phyloP scores from a whole-genome alignment of 805 yeast genomes.

The Diddensiella caesifluorescens region DNA sequence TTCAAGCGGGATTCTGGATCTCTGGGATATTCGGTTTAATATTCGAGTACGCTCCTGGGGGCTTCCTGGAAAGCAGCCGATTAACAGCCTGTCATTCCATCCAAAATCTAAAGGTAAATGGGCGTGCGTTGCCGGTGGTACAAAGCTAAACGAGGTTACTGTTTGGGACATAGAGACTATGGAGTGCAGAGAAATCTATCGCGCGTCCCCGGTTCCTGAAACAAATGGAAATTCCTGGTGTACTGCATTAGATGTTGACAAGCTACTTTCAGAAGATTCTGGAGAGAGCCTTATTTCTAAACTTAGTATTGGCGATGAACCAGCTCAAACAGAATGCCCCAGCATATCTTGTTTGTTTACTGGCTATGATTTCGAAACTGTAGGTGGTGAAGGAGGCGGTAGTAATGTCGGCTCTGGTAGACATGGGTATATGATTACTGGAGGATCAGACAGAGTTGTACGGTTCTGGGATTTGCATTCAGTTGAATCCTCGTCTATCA shows the following conservation, averaged over 20 bases:
- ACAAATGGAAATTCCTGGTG: constrained; percentile 12
- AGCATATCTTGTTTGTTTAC: neutral
- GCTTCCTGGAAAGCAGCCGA: constrained; percentile 44
- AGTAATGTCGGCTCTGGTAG: constrained; percentile 1
- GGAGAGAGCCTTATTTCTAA: neutral
- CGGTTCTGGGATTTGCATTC: constrained; percentile 35
- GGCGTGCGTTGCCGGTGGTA: constrained; percentile 64
- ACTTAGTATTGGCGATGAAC: constrained; percentile 2
- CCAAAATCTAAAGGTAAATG: constrained; percentile 42
- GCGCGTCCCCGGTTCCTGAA: constrained; percentile 22
- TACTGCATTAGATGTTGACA: constrained; percentile 12
- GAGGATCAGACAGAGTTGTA: constrained; percentile 30
- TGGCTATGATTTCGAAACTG: constrained; percentile 16
- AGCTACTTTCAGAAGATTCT: neutral
- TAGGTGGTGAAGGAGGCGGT: neutral
- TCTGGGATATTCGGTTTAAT: constrained; percentile 78
- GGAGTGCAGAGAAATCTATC: constrained; percentile 47
- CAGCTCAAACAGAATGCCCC: neutral
- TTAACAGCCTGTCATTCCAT: constrained; percentile 42
- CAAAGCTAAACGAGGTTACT: constrained; percentile 51
- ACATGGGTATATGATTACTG: constrained; percentile 26
- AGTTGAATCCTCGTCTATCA: constrained; percentile 30
- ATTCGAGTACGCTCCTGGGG: constrained; percentile 58
- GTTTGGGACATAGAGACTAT: constrained; percentile 71
- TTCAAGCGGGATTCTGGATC: constrained; percentile 58